These are phyloP conservation scores for Megacollybia marginata DNA, from an alignment of 768 basidiomycete genomes.

Conservation along the genomic window DNA sequence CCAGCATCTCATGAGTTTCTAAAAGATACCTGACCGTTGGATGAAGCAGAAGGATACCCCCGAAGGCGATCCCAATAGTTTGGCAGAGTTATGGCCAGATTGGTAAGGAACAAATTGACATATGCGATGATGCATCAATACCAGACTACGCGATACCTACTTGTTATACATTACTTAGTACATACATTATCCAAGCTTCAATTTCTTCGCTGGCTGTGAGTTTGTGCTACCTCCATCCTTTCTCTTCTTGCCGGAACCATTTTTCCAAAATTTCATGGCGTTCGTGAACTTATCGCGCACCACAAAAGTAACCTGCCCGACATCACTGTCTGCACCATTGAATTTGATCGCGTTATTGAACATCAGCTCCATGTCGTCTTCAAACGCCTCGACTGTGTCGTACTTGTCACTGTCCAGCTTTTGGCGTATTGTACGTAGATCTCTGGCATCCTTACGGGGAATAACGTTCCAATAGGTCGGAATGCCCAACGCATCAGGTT, in stretches of 20 bases:
- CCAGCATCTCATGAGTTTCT: too few species aligned
- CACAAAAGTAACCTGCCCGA: conserved; percentile 53
- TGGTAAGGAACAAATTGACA: conserved; percentile 33
- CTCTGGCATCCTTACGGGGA: conserved; percentile 78
- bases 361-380: conserved; percentile 86
- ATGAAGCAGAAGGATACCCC: conserved; percentile 79
- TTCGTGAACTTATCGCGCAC: conserved; percentile 48
- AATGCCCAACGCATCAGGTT: conserved; percentile 74
- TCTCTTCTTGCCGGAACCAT: conserved; percentile 55
- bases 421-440: conserved; percentile 72
- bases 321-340: conserved; percentile 77
- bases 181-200: conserved; percentile 42
- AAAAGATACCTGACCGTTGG: conserved; percentile 82
- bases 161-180: background rate
- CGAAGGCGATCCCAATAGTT: conserved; percentile 59
- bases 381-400: conserved; percentile 67
- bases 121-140: too few species aligned
- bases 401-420: conserved; percentile 83
- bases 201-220: conserved; percentile 63
- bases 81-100: conserved; percentile 57
- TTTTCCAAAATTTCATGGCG: conserved; percentile 36
- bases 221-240: conserved; percentile 65
- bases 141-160: background rate
- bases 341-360: conserved; percentile 81
- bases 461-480: conserved; percentile 88